Evolutionary conservation across 169 alveolate genomes (phyloP).

Genomic region (Plasmodium blacklocki): DNA sequence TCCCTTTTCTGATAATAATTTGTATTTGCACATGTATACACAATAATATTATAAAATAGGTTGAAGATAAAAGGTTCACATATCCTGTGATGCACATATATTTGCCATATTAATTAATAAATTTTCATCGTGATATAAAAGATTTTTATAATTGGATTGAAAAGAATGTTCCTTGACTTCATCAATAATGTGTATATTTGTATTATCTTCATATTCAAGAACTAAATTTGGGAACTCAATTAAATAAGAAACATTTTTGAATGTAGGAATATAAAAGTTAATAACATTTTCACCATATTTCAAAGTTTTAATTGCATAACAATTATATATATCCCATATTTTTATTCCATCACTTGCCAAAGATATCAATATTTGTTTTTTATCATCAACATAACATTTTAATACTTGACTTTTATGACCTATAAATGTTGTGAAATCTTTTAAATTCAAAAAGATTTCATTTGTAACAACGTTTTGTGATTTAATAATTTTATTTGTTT

Average conservation of each 20-base stretch:
- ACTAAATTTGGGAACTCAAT: constrained; percentile 52
- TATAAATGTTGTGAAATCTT: constrained; percentile 51
- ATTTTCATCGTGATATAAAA: constrained; percentile 31
- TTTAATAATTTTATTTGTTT: neutral
- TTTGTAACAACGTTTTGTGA: constrained; percentile 5
- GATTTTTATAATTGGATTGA: neutral
- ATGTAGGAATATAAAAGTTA: constrained; percentile 51
- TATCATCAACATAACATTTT: constrained; percentile 72
- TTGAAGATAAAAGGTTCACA: neutral
- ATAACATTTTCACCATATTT: constrained; percentile 74
- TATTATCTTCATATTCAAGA: constrained; percentile 65
- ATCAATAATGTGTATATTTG: constrained; percentile 22
- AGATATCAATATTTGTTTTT: constrained; percentile 59
- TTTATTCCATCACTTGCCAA: constrained; percentile 69
- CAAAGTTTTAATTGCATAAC: constrained; percentile 61
- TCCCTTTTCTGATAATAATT: too few species aligned
- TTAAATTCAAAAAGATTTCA: constrained; percentile 12
- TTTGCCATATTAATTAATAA: constrained; percentile 50
- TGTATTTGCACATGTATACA: neutral
- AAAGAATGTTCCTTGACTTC: neutral
- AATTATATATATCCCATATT: constrained; percentile 73
- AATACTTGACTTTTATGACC: constrained; percentile 70
- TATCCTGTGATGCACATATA: constrained; percentile 28
- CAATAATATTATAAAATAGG: too few species aligned
- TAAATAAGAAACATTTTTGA: constrained; percentile 25